A percentile compares a stretch with the other conserved stretches of the same genome.
These are phyloP conservation scores for Pseudogymnoascus sp. DNA, from an alignment of 2,329 filamentous ascomycete species.

Conservation along the genomic window DNA sequence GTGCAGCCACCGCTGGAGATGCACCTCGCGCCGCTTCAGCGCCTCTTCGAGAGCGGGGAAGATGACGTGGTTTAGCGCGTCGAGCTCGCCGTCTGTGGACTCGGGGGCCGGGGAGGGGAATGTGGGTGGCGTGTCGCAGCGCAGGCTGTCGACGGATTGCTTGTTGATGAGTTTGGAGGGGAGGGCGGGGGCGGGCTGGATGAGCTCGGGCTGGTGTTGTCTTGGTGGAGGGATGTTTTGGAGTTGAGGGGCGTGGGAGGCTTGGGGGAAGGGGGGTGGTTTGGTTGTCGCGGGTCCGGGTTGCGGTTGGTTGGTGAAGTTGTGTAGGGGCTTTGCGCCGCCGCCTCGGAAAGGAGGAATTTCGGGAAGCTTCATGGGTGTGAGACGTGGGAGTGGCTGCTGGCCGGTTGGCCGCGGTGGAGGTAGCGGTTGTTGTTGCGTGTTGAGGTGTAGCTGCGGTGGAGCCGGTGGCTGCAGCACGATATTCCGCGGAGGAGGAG, in stretches of 20 bases:
- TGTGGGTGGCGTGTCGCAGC: slow-evolving; percentile 34
- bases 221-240: slow-evolving; percentile 15
- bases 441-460: slow-evolving; percentile 16
- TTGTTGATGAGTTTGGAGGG: slow-evolving; percentile 26
- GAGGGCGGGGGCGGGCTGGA: slow-evolving; percentile 26
- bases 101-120: slow-evolving; percentile 50
- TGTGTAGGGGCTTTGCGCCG: slow-evolving; percentile 21
- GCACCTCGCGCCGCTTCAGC: slow-evolving; percentile 66
- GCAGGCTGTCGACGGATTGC: slow-evolving; percentile 24
- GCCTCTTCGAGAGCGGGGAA: slow-evolving; percentile 89
- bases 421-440: slow-evolving; percentile 18
- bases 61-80: slow-evolving; percentile 83
- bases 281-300: slow-evolving; percentile 19
- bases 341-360: slow-evolving; percentile 29
- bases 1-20: slow-evolving; percentile 41
- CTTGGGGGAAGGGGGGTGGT: slow-evolving; percentile 20
- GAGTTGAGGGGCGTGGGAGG: slow-evolving; percentile 21
- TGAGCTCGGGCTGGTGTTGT: slow-evolving; percentile 19
- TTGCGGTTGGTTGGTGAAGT: slow-evolving; percentile 24
- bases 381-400: slow-evolving; percentile 28
- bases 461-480: slow-evolving; percentile 19
- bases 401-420: slow-evolving; percentile 26
- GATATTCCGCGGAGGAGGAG: neutral
- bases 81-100: slow-evolving; percentile 61
- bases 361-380: slow-evolving; percentile 29